These are phyloP conservation scores for Fonsecaea nubica DNA, from an alignment of 2,329 filamentous ascomycete genomes.

Conservation along the genomic window DNA sequence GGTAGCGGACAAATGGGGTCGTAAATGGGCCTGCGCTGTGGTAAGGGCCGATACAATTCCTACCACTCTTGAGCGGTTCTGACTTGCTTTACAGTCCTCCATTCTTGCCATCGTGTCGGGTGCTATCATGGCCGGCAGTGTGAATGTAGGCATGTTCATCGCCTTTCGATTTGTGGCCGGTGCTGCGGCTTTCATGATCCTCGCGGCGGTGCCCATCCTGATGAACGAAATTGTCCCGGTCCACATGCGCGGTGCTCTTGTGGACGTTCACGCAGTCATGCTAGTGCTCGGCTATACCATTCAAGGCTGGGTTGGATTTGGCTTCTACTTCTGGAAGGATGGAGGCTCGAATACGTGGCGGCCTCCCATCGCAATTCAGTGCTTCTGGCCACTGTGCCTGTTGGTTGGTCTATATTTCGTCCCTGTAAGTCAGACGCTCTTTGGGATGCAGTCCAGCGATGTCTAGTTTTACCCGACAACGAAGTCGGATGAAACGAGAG, in stretches of 20 bases:
- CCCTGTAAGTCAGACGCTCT: slow-evolving; percentile 26
- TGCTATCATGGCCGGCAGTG: slow-evolving; percentile 30
- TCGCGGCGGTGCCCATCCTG: slow-evolving; percentile 36
- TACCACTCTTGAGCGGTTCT: slow-evolving; percentile 3
- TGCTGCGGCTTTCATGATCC: slow-evolving; percentile 36
- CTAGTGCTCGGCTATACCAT: slow-evolving; percentile 35
- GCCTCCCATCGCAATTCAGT: slow-evolving; percentile 32
- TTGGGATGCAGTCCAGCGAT: neutral
- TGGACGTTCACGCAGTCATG: slow-evolving; percentile 35
- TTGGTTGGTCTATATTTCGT: slow-evolving; percentile 33
- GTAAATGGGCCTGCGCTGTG: slow-evolving; percentile 36
- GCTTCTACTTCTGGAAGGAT: slow-evolving; percentile 37
- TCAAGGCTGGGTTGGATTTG: slow-evolving; percentile 37
- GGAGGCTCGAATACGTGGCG: slow-evolving; percentile 38
- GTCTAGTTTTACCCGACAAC: neutral
- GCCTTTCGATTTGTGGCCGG: slow-evolving; percentile 37
- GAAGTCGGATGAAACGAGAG: neutral
- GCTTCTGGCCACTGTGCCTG: slow-evolving; percentile 33
- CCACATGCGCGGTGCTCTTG: slow-evolving; percentile 33
- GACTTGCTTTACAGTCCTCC: slow-evolving; percentile 20
- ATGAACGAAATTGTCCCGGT: slow-evolving; percentile 38
- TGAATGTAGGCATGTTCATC: slow-evolving; percentile 36
- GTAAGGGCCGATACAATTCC: slow-evolving; percentile 8
- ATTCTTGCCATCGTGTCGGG: slow-evolving; percentile 30
- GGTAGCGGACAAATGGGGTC: slow-evolving; percentile 35